Evolutionary conservation across 202 grass and related monocot genomes (phyloP).

Genomic region (Hordeum pubiflorum): DNA sequence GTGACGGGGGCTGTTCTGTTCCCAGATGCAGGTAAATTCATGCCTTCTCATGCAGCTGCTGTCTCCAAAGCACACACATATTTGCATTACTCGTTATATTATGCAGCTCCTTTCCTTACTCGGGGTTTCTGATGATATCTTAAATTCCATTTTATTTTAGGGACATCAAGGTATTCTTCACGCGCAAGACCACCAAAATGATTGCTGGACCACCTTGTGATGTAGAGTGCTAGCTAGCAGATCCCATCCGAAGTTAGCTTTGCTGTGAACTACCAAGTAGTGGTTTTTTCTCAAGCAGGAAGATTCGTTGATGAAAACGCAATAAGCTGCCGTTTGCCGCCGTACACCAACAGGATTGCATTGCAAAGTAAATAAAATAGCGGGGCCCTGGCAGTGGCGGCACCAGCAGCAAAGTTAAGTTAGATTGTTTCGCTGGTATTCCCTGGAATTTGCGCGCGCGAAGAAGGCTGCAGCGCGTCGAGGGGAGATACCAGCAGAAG

Average conservation of each 20-base stretch:
- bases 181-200: not conserved
- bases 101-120: not conserved
- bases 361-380: constrained; percentile 36
- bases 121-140: not conserved
- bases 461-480: not conserved
- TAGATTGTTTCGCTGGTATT: constrained; percentile 15
- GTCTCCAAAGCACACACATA: not conserved
- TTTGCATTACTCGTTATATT: not conserved
- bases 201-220: not conserved
- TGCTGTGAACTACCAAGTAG: constrained; percentile 19
- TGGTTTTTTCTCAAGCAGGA: not conserved
- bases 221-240: constrained; percentile 4
- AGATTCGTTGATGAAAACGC: constrained; percentile 33
- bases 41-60: constrained; percentile 2
- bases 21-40: constrained; percentile 43
- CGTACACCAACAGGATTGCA: not conserved
- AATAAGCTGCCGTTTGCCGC: constrained; percentile 27
- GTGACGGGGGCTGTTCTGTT: constrained; percentile 1
- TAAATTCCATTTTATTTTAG: not conserved
- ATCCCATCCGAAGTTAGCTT: not conserved
- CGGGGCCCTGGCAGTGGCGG: not conserved
- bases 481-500: constrained; percentile 1
- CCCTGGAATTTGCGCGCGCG: not conserved
- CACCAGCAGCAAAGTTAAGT: not conserved
- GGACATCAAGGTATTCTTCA: constrained; percentile 41